These are phyloP conservation scores for Colletotrichum sp. DNA, from an alignment of 2,329 filamentous ascomycete species.

Conservation along the genomic window DNA sequence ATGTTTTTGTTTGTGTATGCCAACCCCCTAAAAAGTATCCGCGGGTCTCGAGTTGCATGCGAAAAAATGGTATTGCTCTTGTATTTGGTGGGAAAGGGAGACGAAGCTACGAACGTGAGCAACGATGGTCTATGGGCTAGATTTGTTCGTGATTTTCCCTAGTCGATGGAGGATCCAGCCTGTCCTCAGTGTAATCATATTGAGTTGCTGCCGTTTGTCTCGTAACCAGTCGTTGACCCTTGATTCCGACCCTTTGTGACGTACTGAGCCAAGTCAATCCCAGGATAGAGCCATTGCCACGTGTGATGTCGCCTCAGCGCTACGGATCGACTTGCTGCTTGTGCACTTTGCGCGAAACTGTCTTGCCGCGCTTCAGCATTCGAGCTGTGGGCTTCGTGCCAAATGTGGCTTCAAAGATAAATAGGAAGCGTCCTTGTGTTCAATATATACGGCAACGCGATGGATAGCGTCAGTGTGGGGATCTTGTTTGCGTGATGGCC, in stretches of 20 bases:
- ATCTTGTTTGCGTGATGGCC: background rate
- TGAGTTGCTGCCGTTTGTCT: background rate
- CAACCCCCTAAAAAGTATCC: background rate
- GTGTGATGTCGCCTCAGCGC: background rate
- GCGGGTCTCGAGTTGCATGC: background rate
- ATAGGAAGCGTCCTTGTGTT: background rate
- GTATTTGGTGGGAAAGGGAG: background rate
- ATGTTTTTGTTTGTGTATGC: background rate
- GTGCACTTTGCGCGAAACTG: background rate
- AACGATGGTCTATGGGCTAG: background rate
- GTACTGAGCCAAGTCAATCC: background rate
- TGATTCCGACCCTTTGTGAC: background rate
- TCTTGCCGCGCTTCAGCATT: background rate
- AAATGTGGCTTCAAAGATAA: background rate
- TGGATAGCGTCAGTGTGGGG: too few species aligned
- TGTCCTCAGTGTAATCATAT: background rate
- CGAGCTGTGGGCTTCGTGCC: fast-evolving
- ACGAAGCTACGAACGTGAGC: background rate
- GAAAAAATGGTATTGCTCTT: background rate
- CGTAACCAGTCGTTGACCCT: background rate
- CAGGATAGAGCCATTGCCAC: background rate
- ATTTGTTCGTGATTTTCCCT: background rate
- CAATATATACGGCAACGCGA: background rate
- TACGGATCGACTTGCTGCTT: background rate
- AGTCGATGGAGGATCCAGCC: background rate